Base-by-base conservation (phyloP, 257 asterid species). In the Solanum peruvianum region DNA sequence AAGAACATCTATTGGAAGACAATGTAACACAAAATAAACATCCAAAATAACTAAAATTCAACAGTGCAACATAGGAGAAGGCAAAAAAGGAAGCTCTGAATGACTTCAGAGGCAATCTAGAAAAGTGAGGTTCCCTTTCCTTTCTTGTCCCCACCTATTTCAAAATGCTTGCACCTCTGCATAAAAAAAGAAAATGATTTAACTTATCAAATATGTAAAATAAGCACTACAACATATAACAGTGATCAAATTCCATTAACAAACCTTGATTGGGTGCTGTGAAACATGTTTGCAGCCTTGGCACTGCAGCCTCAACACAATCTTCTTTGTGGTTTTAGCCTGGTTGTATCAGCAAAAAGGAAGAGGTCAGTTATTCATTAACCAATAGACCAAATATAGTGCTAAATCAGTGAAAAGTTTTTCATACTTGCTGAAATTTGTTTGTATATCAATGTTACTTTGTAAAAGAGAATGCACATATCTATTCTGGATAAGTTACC, bases 131-230 rank as follows among this genome's bases (percentile, higher is more conserved):
- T 81, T 49, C 85, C 85, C 45, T 81, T 81, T 81, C 85, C 85
- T 81, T 81, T 81, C 85, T 81, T 81, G 85, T 81, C 85, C 42
- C 85, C 85, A 81, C 85, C 85, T 18, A 81, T 81, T 81, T 81
- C 85, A 81, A 81, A 81, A 31, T 81, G 85, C 69, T 81, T 80
- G 67, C 85, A 80, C 85, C 85, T 80, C 85, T 80, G 85, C 85
- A 80, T 47, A 20, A 80, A 47, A 47, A n/a, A 5, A 49, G 58
- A 49, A 14, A 47, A 80, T 27, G 33, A 37, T 27, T 47, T 0
- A 27, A 47, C 29, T 47, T 1, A 2, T 5, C 29, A 29, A 5
- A 2, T 20, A 47, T 5, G 3, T 2, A 80, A 80, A 18, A 29
- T 3, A 47, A 80, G 44, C 62, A 52, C 62, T 16, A 9, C 42